phyloP scores from a whole-genome alignment of 305 asterid genomes.

The Salvia sclarea region DNA sequence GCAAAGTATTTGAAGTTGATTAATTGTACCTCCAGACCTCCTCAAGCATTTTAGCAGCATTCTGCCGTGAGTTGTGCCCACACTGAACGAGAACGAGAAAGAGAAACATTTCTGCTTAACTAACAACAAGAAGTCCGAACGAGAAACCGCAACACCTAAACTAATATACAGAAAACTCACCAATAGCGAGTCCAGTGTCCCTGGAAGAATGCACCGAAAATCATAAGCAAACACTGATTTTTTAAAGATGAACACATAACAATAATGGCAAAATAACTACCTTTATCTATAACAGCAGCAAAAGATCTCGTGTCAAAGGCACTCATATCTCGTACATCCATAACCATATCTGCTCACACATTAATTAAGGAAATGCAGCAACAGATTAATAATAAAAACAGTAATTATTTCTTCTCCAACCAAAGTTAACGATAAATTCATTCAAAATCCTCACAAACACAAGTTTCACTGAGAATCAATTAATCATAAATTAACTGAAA shows the following conservation, averaged over 20 bases:
- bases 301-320: slow-evolving; percentile 52
- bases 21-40: slow-evolving; percentile 66
- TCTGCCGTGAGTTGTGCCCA: slow-evolving; percentile 57
- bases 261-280: slow-evolving; percentile 37
- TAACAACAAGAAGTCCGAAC: slow-evolving; percentile 24
- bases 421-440: background rate
- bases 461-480: slow-evolving; percentile 22
- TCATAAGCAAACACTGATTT: slow-evolving; percentile 1
- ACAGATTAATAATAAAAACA: too few species aligned
- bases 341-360: slow-evolving; percentile 50
- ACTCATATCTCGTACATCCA: slow-evolving; percentile 77
- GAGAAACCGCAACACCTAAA: slow-evolving; percentile 1
- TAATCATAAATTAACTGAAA: slow-evolving; percentile 13
- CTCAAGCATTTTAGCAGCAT: slow-evolving; percentile 71
- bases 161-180: slow-evolving; percentile 46
- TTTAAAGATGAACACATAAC: slow-evolving; percentile 22
- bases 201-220: slow-evolving; percentile 45
- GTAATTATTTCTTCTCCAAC: too few species aligned
- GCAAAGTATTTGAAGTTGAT: slow-evolving; percentile 26
- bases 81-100: slow-evolving; percentile 49
- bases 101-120: slow-evolving; percentile 21
- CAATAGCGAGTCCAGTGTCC: slow-evolving; percentile 79
- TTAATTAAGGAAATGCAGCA: slow-evolving; percentile 35
- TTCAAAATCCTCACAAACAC: slow-evolving; percentile 1
- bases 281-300: slow-evolving; percentile 72